Evolutionary conservation across 495 filamentous ascomycete species (phyloP), one percentile per base, ranked within the genome.

Genomic region (Penicillium fimorum): DNA sequence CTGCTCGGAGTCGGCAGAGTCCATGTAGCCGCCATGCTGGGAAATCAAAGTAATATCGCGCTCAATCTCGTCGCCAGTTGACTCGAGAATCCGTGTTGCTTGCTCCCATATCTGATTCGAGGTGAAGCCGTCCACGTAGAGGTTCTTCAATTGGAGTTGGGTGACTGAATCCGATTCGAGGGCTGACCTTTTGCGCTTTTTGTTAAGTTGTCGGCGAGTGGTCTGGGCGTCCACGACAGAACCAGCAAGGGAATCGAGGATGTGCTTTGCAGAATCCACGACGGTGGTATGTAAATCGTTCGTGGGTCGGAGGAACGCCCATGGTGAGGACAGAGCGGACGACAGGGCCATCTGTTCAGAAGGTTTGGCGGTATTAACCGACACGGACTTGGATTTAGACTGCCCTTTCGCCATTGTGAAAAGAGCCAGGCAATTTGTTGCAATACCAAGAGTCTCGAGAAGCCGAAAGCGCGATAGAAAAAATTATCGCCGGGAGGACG

Each of bases 101-200:
- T 98, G 94, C 67, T 96, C 90, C 91, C 92, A 97, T 17, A 98
- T 84, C 73, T 97, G 94, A 44, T 85, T 84, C 22, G 88, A 84
- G 56, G 86, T 88, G 70, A 98, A 96, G 0, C 93, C 94, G 27
- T 96, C 86, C 29, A 89, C 77, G 69, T 97, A 86, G 20, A 98
- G 71, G 70, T 88, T 87, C 64, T 86, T 82, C 56, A 93, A 72
- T 58, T 87, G 88, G 56, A 93, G 66, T 69, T 17, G 82, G 71
- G 48, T 57, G 52, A 70, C 68, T 58, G 68, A 57, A 52, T 74
- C 66, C 51, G 70, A 61, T 17, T 76, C 69, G 32, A 55, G 65
- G 24, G 79, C 76, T 7, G 81, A 70, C 55, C 83, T 68, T 70
- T 90, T 91, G 56, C 87, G 78, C 73, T 93, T 92, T 66, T 79